A percentile compares a stretch with the other conserved stretches of the same genome.
phyloP scores from a whole-genome alignment of 2,329 filamentous ascomycete genomes.

The Monosporascus sp. region DNA sequence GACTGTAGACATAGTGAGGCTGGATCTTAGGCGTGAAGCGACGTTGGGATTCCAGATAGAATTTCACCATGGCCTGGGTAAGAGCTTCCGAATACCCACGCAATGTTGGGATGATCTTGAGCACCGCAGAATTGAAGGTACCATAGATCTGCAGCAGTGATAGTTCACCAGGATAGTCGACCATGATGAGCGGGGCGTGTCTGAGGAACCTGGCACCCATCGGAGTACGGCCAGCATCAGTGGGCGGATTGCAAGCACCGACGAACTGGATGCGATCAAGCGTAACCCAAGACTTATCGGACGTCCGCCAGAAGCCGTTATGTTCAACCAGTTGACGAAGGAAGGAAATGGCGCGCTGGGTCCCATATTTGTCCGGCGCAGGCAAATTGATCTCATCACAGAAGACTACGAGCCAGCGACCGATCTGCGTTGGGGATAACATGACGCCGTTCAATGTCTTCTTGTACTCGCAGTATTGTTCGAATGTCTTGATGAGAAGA shows the following conservation, averaged over 20 bases:
- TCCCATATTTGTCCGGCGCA: slow-evolving; percentile 94
- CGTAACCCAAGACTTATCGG: slow-evolving; percentile 96
- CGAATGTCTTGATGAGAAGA: slow-evolving; percentile 96
- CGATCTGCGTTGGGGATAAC: slow-evolving; percentile 92
- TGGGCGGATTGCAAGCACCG: slow-evolving; percentile 96
- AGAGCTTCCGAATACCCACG: slow-evolving; percentile 91
- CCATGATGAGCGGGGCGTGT: slow-evolving; percentile 98
- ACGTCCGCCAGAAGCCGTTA: slow-evolving; percentile 97
- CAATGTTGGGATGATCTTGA: slow-evolving; percentile 95
- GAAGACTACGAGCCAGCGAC: slow-evolving; percentile 96
- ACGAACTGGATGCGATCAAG: slow-evolving; percentile 98
- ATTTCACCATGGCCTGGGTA: slow-evolving; percentile 94
- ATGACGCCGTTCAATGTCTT: slow-evolving; percentile 96
- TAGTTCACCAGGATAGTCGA: slow-evolving; percentile 94
- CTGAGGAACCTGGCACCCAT: slow-evolving; percentile 91
- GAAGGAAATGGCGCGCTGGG: slow-evolving; percentile 96
- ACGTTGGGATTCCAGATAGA: slow-evolving; percentile 92
- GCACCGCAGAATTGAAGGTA: slow-evolving; percentile 91
- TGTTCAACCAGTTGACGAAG: slow-evolving; percentile 95
- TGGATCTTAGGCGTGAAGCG: slow-evolving; percentile 95
- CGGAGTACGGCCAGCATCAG: slow-evolving; percentile 91
- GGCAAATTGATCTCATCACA: slow-evolving; percentile 99
- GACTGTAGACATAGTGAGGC: slow-evolving; percentile 98
- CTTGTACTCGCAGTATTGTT: slow-evolving; percentile 99
- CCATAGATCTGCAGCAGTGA: slow-evolving; percentile 97